phyloP scores from a whole-genome alignment of 805 yeast species.

The Kurtzmaniella cleridarum region DNA sequence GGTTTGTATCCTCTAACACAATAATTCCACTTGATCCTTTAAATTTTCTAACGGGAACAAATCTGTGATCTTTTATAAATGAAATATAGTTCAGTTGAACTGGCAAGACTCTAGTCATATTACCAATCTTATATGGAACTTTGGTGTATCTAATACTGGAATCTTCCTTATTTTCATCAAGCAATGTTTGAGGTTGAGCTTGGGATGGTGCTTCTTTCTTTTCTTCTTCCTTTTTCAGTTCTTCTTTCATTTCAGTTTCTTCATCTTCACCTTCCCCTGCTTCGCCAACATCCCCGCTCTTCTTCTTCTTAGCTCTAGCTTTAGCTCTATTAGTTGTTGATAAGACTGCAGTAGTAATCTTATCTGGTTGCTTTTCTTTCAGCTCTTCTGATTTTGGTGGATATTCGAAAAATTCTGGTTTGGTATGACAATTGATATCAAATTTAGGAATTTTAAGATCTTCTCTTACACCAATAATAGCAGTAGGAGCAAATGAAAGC shows the following conservation, averaged over 20 bases:
- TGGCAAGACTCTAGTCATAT: constrained; percentile 86
- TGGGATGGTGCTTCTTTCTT: constrained; percentile 5
- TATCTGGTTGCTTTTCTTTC: constrained; percentile 78
- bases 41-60: constrained; percentile 75
- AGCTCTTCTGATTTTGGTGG: constrained; percentile 84
- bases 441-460: constrained; percentile 86
- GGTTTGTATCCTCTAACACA: constrained; percentile 59
- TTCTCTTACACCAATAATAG: constrained; percentile 77
- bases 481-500: constrained; percentile 87
- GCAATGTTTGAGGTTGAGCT: constrained; percentile 5
- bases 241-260: constrained; percentile 24
- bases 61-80: constrained; percentile 69
- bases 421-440: constrained; percentile 73
- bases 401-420: constrained; percentile 74
- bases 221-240: constrained; percentile 12
- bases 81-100: constrained; percentile 80
- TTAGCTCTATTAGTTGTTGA: constrained; percentile 94
- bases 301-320: constrained; percentile 74
- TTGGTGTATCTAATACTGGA: constrained; percentile 46
- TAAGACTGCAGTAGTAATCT: constrained; percentile 85
- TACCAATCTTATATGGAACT: constrained; percentile 64
- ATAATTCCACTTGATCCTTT: constrained; percentile 67
- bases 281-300: constrained; percentile 24
- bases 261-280: constrained; percentile 46
- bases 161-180: constrained; percentile 17